A percentile compares a stretch with the other conserved stretches of the same genome.
Evolutionary conservation across 73 alveolate genomes (phyloP).

Genomic region (Durusdinium trenchii): DNA sequence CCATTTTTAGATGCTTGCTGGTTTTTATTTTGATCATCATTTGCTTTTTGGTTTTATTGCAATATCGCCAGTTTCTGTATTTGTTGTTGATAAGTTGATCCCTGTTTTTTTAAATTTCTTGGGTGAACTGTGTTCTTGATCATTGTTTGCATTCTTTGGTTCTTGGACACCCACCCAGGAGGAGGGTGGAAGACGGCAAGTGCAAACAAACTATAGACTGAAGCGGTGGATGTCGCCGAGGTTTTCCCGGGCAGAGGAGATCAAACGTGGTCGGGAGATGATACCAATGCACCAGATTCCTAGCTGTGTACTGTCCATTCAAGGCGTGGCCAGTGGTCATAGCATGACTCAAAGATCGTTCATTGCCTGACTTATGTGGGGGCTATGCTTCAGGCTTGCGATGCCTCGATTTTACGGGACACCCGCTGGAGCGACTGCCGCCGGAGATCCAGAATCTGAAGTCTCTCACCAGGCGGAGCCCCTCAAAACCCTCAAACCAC

Average conservation of each 20-base stretch:
- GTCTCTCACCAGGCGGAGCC: conserved; percentile 28
- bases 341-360: background rate
- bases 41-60: background rate
- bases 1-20: too few relatives aligned
- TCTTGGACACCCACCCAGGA: too few relatives aligned
- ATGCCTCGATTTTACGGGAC: conserved; percentile 88
- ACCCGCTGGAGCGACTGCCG: conserved; percentile 53
- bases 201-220: too few relatives aligned
- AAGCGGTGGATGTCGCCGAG: too few relatives aligned
- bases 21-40: too few relatives aligned
- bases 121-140: too few relatives aligned
- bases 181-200: too few relatives aligned
- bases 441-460: conserved; percentile 7
- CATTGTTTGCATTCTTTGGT: too few relatives aligned
- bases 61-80: background rate
- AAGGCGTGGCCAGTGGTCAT: background rate
- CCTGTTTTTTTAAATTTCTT: too few relatives aligned
- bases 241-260: conserved; percentile 68
- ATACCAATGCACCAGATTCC: conserved; percentile 11
- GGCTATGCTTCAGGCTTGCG: conserved; percentile 31
- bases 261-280: conserved; percentile 46
- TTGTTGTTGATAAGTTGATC: background rate
- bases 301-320: conserved; percentile 28
- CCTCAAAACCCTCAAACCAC: background rate
- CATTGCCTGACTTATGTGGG: background rate